A percentile compares a stretch with the other conserved stretches of the same genome.
Conservation (phyloP, 2,329 filamentous ascomycete genomes). For the Apiospora aurea region DNA sequence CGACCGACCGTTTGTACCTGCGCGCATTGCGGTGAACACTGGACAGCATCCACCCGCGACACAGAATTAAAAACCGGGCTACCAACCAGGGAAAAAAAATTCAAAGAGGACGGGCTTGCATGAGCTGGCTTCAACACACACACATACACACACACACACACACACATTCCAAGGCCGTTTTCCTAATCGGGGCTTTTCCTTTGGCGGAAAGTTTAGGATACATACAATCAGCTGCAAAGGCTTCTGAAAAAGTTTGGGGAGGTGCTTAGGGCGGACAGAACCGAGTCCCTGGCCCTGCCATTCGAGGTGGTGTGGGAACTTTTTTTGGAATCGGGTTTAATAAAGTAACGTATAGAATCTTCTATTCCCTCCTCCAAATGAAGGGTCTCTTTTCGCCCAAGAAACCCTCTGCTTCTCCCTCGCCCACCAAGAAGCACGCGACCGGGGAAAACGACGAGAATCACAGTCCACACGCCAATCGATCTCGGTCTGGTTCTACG, state of each 20-base stretch:
- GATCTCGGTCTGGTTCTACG: slow-evolving; percentile 10
- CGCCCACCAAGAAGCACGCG: slow-evolving; percentile 41
- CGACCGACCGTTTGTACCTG: slow-evolving; percentile 18
- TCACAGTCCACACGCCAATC: slow-evolving; percentile 31
- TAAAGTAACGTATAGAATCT: slow-evolving; percentile 22
- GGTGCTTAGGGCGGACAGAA: slow-evolving; percentile 22
- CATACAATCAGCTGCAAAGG: slow-evolving; percentile 17
- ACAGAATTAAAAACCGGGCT: background rate
- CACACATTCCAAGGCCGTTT: slow-evolving; percentile 2
- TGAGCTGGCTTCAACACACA: background rate
- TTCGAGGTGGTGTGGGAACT: slow-evolving; percentile 24
- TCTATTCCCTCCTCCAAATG: slow-evolving; percentile 36
- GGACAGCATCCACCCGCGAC: slow-evolving; percentile 6
- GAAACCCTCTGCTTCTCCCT: slow-evolving; percentile 33
- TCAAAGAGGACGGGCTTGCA: background rate
- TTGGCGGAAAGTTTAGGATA: slow-evolving; percentile 13
- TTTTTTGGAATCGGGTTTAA: slow-evolving; percentile 20
- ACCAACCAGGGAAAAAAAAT: background rate
- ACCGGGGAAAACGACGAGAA: slow-evolving; percentile 40
- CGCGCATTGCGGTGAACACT: slow-evolving; percentile 7
- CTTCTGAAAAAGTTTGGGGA: slow-evolving; percentile 10
- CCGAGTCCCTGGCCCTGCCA: slow-evolving; percentile 21
- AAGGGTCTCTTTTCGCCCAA: slow-evolving; percentile 45
- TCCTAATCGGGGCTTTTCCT: slow-evolving; percentile 10
- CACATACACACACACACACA: background rate